phyloP scores from a whole-genome alignment of 1,139 yeast species.

The Spencermartinsiella ligniputridi region DNA sequence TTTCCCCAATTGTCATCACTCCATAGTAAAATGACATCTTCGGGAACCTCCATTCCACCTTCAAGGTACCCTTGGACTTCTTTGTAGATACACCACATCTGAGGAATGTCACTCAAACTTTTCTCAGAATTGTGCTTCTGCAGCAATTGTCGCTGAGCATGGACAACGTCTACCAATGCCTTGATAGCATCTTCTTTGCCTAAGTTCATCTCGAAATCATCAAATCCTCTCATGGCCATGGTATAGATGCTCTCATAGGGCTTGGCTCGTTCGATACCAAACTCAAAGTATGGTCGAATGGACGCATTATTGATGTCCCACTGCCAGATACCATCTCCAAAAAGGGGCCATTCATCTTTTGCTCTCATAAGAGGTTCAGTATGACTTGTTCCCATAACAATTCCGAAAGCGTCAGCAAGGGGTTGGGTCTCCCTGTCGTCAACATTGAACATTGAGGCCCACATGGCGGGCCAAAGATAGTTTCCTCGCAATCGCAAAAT shows the following conservation, averaged over 20 bases:
- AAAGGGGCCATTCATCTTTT: slow-evolving; percentile 20
- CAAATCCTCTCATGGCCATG: slow-evolving; percentile 19
- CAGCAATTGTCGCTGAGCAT: slow-evolving; percentile 16
- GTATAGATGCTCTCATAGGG: slow-evolving; percentile 17
- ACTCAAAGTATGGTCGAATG: slow-evolving; percentile 15
- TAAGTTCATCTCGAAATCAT: slow-evolving; percentile 18
- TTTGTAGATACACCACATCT: slow-evolving; percentile 22
- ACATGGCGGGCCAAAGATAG: slow-evolving; percentile 22
- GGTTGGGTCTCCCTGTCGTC: slow-evolving; percentile 18
- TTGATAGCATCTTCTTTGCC: slow-evolving; percentile 17
- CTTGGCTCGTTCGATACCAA: slow-evolving; percentile 18
- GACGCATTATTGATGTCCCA: slow-evolving; percentile 15
- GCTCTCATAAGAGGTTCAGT: slow-evolving; percentile 22
- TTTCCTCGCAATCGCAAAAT: slow-evolving; percentile 18
- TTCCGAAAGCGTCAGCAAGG: slow-evolving; percentile 20
- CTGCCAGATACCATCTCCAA: slow-evolving; percentile 21
- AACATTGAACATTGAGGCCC: slow-evolving; percentile 19
- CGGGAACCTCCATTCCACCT: slow-evolving; percentile 20
- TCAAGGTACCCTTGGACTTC: slow-evolving; percentile 21
- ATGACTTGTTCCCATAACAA: slow-evolving; percentile 22
- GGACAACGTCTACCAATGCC: slow-evolving; percentile 14
- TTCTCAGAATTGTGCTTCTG: slow-evolving; percentile 6
- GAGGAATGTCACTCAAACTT: slow-evolving; percentile 15
- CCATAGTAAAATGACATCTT: slow-evolving; percentile 21
- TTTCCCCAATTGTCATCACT: slow-evolving; percentile 24